Evolutionary conservation across 1,139 yeast genomes (phyloP).

Genomic region (Yamadazyma epiphylla): DNA sequence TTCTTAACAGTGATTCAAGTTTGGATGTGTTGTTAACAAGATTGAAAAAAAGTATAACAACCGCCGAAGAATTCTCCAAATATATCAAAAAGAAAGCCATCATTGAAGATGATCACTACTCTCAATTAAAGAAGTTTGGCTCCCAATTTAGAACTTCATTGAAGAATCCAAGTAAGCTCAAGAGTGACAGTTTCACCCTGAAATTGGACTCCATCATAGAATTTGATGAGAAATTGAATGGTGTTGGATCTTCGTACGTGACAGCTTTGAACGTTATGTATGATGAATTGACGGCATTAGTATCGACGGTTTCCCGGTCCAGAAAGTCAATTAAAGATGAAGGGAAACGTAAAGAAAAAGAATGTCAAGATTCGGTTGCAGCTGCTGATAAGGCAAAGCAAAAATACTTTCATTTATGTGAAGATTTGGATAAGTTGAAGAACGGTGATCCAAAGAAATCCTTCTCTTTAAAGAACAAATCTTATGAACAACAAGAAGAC

Average conservation of each 20-base stretch:
- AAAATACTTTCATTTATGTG: slow-evolving; percentile 76
- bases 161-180: slow-evolving; percentile 45
- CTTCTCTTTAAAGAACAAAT: slow-evolving; percentile 72
- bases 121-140: slow-evolving; percentile 67
- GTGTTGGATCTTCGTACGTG: slow-evolving; percentile 73
- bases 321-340: slow-evolving; percentile 80
- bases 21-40: slow-evolving; percentile 67
- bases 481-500: slow-evolving; percentile 89
- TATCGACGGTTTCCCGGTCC: slow-evolving; percentile 62
- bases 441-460: slow-evolving; percentile 83
- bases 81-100: slow-evolving; percentile 76
- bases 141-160: slow-evolving; percentile 50
- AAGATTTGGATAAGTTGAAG: slow-evolving; percentile 79
- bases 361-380: slow-evolving; percentile 73
- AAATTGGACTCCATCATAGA: slow-evolving; percentile 68
- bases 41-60: slow-evolving; percentile 71
- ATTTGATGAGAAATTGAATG: slow-evolving; percentile 71
- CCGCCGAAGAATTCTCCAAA: slow-evolving; percentile 81
- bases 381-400: slow-evolving; percentile 86
- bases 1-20: slow-evolving; percentile 37
- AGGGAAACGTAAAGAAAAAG: slow-evolving; percentile 77
- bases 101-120: slow-evolving; percentile 75
- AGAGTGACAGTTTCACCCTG: slow-evolving; percentile 65
- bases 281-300: slow-evolving; percentile 76
- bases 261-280: slow-evolving; percentile 80